phyloP scores from a whole-genome alignment of 2,329 filamentous ascomycete species.

The Moelleriella libera region DNA sequence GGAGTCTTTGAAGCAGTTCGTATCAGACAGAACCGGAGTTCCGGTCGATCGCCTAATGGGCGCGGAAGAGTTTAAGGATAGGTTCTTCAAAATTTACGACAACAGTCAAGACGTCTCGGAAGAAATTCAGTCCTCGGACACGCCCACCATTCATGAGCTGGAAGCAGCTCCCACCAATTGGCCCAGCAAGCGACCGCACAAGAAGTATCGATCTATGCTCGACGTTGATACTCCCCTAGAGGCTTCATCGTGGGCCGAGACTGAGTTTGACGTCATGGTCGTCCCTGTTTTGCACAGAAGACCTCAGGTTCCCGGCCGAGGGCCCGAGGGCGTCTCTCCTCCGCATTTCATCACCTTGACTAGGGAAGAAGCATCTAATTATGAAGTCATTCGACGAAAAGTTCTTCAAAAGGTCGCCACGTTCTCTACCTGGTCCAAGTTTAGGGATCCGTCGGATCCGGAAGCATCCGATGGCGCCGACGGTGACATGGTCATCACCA shows the following conservation, averaged over 20 bases:
- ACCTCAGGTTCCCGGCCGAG: conserved; percentile 15
- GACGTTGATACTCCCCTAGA: conserved; percentile 26
- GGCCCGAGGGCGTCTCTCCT: conserved; percentile 19
- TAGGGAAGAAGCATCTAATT: conserved; percentile 50
- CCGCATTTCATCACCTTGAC: conserved; percentile 65
- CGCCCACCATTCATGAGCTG: conserved; percentile 62
- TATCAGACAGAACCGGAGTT: conserved; percentile 54
- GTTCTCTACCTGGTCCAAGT: conserved; percentile 56
- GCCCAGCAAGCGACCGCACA: conserved; percentile 35
- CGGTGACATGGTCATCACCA: conserved; percentile 55
- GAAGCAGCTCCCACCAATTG: conserved; percentile 69
- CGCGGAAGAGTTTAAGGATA: conserved; percentile 68
- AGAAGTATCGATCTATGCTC: conserved; percentile 36
- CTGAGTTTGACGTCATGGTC: conserved; percentile 50
- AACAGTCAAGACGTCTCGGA: conserved; percentile 56
- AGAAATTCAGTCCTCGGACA: conserved; percentile 51
- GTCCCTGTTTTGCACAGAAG: conserved; percentile 57
- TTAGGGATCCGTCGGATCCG: conserved; percentile 36
- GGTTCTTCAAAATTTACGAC: conserved; percentile 77
- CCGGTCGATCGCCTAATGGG: conserved; percentile 55
- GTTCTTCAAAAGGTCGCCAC: conserved; percentile 62
- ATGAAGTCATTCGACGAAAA: conserved; percentile 67
- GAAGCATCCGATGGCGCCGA: conserved; percentile 41
- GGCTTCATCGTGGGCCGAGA: conserved; percentile 42
- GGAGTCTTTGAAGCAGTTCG: conserved; percentile 51